A percentile compares a stretch with the other conserved stretches of the same genome.
phyloP scores from a whole-genome alignment of 371 early-diverging fungal genomes.

The Capillidium heterosporum region DNA sequence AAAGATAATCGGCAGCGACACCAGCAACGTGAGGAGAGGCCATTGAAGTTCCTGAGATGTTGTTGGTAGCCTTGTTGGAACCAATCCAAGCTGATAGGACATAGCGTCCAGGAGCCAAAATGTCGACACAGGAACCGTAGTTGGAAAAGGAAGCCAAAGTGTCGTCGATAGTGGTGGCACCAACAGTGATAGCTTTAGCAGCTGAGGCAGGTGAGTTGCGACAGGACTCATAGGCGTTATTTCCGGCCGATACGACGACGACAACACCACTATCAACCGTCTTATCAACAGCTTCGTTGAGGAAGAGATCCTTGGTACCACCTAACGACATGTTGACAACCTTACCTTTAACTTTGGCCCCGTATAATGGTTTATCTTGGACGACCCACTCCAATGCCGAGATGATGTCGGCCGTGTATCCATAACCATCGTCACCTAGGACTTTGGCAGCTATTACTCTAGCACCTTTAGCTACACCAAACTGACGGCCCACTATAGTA shows the following conservation, averaged over 20 bases:
- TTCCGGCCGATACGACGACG: constrained; percentile 48
- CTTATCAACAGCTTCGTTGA: constrained; percentile 17
- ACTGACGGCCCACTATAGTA: constrained; percentile 29
- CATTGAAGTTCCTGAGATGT: constrained; percentile 66
- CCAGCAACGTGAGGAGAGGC: constrained; percentile 68
- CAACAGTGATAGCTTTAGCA: constrained; percentile 36
- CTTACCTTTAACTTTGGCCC: background rate
- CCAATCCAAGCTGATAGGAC: constrained; percentile 80
- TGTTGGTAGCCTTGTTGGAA: constrained; percentile 33
- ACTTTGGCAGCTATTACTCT: constrained; percentile 35
- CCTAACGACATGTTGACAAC: constrained; percentile 37
- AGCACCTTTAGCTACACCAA: constrained; percentile 22
- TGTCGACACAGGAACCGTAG: constrained; percentile 48
- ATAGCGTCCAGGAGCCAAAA: constrained; percentile 66
- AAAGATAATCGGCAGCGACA: constrained; percentile 25
- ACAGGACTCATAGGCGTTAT: constrained; percentile 28
- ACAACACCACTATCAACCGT: constrained; percentile 19
- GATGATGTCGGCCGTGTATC: constrained; percentile 36
- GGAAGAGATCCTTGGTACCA: constrained; percentile 20
- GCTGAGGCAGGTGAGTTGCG: constrained; percentile 36
- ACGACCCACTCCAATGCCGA: constrained; percentile 31
- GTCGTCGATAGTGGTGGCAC: constrained; percentile 38
- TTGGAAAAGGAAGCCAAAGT: constrained; percentile 48
- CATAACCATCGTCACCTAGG: constrained; percentile 28
- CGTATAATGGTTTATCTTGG: constrained; percentile 1